Percentiles rank a stretch among this genome's conserved stretches.
These are phyloP conservation scores for Hypoxylon sp. DNA, from an alignment of 2,329 filamentous ascomycete genomes.

Conservation along the genomic window DNA sequence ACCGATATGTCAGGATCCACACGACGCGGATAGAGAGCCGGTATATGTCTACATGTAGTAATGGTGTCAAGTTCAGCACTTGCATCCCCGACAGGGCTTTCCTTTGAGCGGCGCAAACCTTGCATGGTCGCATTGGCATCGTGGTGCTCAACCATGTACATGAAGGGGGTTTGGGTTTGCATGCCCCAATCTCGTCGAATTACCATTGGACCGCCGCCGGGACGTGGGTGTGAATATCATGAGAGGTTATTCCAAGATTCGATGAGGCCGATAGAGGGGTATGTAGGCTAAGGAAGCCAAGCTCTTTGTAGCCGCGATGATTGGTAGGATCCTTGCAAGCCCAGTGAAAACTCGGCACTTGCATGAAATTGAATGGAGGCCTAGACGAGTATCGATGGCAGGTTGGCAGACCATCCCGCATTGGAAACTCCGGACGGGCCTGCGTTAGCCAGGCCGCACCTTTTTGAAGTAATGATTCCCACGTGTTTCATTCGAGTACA, in stretches of 20 bases:
- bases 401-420: slow-evolving; percentile 16
- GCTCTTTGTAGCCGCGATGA: slow-evolving; percentile 24
- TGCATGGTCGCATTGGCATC: slow-evolving; percentile 24
- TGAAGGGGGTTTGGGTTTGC: slow-evolving; percentile 24
- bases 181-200: slow-evolving; percentile 22
- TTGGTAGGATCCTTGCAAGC: slow-evolving; percentile 30
- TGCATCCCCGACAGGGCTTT: slow-evolving; percentile 8
- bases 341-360: slow-evolving; percentile 38
- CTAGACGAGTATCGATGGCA: slow-evolving; percentile 28
- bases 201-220: slow-evolving; percentile 25
- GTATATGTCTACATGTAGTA: slow-evolving; percentile 21
- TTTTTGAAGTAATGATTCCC: slow-evolving; percentile 35
- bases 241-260: slow-evolving; percentile 14
- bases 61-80: slow-evolving; percentile 7
- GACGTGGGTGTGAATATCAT: slow-evolving; percentile 4
- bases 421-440: slow-evolving; percentile 32
- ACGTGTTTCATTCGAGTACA: slow-evolving; percentile 25
- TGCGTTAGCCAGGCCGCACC: slow-evolving; percentile 23
- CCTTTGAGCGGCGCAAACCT: slow-evolving; percentile 8
- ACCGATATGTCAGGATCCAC: slow-evolving; percentile 20
- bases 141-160: slow-evolving; percentile 21
- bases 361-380: slow-evolving; percentile 42
- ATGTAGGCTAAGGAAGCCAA: slow-evolving; percentile 1
- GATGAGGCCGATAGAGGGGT: slow-evolving; percentile 11
- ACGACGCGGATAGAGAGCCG: slow-evolving; percentile 17